phyloP scores from a whole-genome alignment of 345 rosid species.

The Theobroma cacao region DNA sequence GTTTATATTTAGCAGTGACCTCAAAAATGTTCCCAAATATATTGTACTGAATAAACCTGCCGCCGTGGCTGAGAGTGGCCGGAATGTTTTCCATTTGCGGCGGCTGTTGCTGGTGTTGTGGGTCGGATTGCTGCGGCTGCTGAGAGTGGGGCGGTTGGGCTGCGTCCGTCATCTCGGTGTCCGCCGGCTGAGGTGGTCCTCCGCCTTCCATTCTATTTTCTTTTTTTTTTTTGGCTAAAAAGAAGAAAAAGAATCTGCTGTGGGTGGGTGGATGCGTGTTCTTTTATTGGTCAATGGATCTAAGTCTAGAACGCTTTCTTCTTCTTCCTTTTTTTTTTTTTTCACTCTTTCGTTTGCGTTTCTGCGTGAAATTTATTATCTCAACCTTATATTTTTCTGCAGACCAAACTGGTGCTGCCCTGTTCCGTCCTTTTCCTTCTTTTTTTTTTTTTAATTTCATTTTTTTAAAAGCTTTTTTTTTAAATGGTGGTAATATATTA shows the following conservation, averaged over 20 bases:
- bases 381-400: background rate
- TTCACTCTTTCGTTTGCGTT: background rate
- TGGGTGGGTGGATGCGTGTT: background rate
- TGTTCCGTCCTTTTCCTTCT: background rate
- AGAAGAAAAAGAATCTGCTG: background rate
- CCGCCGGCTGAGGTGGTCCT: slow-evolving; percentile 46
- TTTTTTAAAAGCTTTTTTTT: background rate
- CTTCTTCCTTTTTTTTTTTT: background rate
- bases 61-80: slow-evolving; percentile 88
- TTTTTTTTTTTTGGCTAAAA: background rate
- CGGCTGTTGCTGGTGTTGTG: slow-evolving; percentile 22
- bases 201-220: slow-evolving; percentile 42
- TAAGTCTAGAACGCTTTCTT: background rate
- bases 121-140: slow-evolving; percentile 23
- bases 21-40: slow-evolving; percentile 95
- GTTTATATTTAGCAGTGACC: slow-evolving; percentile 95
- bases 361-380: background rate
- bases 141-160: slow-evolving; percentile 23
- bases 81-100: slow-evolving; percentile 73
- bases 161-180: slow-evolving; percentile 82
- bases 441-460: background rate
- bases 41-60: slow-evolving; percentile 91
- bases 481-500: too few relatives aligned
- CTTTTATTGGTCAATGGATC: slow-evolving; percentile 11
- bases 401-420: background rate